Evolutionary conservation across 2,329 filamentous ascomycete genomes (phyloP).

Genomic region (Penicillium sp.): DNA sequence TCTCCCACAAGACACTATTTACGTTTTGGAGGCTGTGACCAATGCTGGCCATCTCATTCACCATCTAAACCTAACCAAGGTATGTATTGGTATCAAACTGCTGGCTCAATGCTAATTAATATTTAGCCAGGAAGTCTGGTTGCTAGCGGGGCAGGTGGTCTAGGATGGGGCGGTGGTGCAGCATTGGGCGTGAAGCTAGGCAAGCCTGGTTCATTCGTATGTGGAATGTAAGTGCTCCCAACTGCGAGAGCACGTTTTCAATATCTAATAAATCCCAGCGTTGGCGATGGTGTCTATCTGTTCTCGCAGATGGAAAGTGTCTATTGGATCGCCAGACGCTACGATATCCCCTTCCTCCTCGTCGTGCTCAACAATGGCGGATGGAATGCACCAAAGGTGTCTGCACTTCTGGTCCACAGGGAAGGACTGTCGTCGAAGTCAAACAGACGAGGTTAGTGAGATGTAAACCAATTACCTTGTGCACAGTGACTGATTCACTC

Average conservation of each 20-base stretch:
- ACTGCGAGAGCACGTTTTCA: rapidly evolving
- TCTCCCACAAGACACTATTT: constrained; percentile 64
- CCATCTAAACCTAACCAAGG: constrained; percentile 18
- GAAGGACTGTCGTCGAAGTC: constrained; percentile 57
- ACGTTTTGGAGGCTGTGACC: constrained; percentile 73
- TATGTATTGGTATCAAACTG: neutral
- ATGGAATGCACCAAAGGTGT: constrained; percentile 55
- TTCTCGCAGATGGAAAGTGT: constrained; percentile 63
- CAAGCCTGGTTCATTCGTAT: constrained; percentile 52
- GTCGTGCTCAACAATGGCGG: constrained; percentile 67
- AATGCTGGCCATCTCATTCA: constrained; percentile 48
- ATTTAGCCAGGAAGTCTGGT: constrained; percentile 15
- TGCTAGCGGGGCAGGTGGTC: constrained; percentile 63
- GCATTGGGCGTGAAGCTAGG: constrained; percentile 73
- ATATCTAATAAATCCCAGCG: constrained; percentile 22
- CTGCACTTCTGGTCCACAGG: constrained; percentile 60
- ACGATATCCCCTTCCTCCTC: constrained; percentile 61
- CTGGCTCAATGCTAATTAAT: neutral
- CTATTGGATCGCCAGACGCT: constrained; percentile 65
- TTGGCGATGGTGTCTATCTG: constrained; percentile 64
- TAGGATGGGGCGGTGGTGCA: constrained; percentile 74
- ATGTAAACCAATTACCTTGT: neutral
- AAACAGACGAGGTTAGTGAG: constrained; percentile 33
- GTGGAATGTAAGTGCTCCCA: constrained; percentile 44
- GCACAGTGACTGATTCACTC: constrained; percentile 30